Evolutionary conservation across 2,329 filamentous ascomycete species (phyloP).

Genomic region (Hypocreales sp.): DNA sequence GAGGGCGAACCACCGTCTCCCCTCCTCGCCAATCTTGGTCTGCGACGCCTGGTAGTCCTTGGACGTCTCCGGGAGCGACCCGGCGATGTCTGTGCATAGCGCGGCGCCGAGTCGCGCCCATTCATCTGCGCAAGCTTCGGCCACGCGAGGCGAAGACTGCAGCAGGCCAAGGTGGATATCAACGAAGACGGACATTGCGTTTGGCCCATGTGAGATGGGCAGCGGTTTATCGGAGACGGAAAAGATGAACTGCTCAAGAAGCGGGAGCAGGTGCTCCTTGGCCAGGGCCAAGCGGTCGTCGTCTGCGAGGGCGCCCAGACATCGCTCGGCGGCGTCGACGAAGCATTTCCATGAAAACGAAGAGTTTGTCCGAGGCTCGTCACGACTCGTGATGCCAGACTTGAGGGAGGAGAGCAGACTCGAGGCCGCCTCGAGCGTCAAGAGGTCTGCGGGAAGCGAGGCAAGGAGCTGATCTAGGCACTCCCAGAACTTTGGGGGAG

Average conservation of each 20-base stretch:
- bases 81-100: constrained; percentile 52
- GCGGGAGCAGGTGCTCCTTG: constrained; percentile 33
- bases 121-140: constrained; percentile 35
- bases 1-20: constrained; percentile 51
- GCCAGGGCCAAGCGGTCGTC: constrained; percentile 30
- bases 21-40: constrained; percentile 47
- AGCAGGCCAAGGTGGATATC: constrained; percentile 31
- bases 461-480: constrained; percentile 48
- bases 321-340: constrained; percentile 42
- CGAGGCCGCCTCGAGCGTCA: constrained; percentile 32
- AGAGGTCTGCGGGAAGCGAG: constrained; percentile 33
- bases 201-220: constrained; percentile 15
- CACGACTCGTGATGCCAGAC: constrained; percentile 54
- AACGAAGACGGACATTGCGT: constrained; percentile 23
- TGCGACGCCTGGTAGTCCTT: constrained; percentile 64
- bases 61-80: constrained; percentile 68
- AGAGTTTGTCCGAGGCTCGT: constrained; percentile 57
- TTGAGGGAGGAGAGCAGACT: constrained; percentile 53
- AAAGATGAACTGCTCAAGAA: constrained; percentile 39
- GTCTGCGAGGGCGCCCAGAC: constrained; percentile 29
- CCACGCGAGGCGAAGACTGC: constrained; percentile 21
- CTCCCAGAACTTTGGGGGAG: constrained; percentile 57
- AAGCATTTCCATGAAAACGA: constrained; percentile 63
- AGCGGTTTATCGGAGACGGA: constrained; percentile 22
- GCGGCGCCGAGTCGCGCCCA: constrained; percentile 48